These are phyloP conservation scores for Pyrenochaeta sp. DNA, from an alignment of 2,329 filamentous ascomycete species.

Conservation along the genomic window DNA sequence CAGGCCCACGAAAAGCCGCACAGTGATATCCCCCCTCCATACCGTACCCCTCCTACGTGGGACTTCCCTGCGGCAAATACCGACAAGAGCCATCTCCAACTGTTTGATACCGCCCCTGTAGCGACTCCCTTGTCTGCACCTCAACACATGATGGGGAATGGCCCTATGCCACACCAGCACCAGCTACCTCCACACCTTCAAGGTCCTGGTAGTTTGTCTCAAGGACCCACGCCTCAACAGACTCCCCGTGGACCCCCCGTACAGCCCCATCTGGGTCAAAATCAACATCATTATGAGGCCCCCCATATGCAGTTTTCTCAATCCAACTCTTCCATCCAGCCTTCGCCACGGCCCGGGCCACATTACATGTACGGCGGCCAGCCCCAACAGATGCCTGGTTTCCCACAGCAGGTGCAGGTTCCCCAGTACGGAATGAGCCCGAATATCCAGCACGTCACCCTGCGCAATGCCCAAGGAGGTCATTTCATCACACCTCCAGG, in stretches of 20 bases:
- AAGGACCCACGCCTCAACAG: constrained; percentile 76
- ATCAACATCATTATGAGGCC: constrained; percentile 77
- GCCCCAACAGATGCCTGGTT: constrained; percentile 59
- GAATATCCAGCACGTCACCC: constrained; percentile 72
- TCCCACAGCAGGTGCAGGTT: constrained; percentile 65
- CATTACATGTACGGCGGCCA: constrained; percentile 73
- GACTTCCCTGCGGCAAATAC: constrained; percentile 72
- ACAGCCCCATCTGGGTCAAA: constrained; percentile 74
- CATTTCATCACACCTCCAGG: constrained; percentile 77
- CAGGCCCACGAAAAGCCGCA: constrained; percentile 59
- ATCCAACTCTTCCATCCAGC: constrained; percentile 79
- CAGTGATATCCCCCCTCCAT: constrained; percentile 86
- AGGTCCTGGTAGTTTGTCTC: constrained; percentile 70
- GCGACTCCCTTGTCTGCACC: constrained; percentile 67
- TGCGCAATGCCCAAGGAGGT: constrained; percentile 74
- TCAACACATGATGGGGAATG: constrained; percentile 67
- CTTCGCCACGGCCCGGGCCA: constrained; percentile 79
- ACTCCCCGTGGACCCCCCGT: constrained; percentile 79
- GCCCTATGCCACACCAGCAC: constrained; percentile 80
- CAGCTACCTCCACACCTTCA: constrained; percentile 85
- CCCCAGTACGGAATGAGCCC: constrained; percentile 75
- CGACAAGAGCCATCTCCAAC: constrained; percentile 80
- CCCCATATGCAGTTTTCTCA: constrained; percentile 88
- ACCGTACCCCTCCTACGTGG: constrained; percentile 87
- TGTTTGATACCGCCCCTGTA: constrained; percentile 73